A percentile compares a stretch with the other conserved stretches of the same genome.
Conservation (phyloP, 1,284 basidiomycete genomes). For the Grifola frondosa region DNA sequence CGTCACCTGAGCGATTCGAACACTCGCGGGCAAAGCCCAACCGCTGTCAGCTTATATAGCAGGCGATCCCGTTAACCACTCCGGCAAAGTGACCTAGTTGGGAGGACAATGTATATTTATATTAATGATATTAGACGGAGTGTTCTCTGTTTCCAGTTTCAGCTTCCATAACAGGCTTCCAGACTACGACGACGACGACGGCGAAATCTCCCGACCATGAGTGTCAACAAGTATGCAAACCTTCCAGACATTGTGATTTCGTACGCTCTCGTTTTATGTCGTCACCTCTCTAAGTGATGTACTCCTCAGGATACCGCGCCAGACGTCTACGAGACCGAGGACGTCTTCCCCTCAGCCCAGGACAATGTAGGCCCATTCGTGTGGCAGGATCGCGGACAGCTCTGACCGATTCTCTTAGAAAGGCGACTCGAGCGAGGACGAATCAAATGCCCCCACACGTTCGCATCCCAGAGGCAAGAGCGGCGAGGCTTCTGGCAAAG, state of each 20-base stretch:
- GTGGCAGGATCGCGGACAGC: not conserved
- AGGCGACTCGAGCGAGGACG: slow-evolving; percentile 67
- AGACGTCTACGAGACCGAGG: slow-evolving; percentile 92
- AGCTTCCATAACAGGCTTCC: too few species aligned
- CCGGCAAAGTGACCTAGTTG: slow-evolving; percentile 83
- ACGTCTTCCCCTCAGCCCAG: slow-evolving; percentile 58
- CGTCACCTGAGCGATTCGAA: slow-evolving; percentile 89
- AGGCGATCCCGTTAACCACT: slow-evolving; percentile 93
- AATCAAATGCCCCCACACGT: slow-evolving; percentile 42
- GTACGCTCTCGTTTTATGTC: not conserved
- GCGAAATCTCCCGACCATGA: slow-evolving; percentile 52
- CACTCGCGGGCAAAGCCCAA: slow-evolving; percentile 83
- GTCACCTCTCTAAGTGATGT: slow-evolving; percentile 1
- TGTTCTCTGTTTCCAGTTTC: too few species aligned
- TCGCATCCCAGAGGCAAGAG: slow-evolving; percentile 35
- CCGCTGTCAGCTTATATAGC: slow-evolving; percentile 62
- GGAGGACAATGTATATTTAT: too few species aligned
- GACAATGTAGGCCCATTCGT: slow-evolving; percentile 40
- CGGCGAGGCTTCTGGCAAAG: slow-evolving; percentile 35
- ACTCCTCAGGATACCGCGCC: slow-evolving; percentile 76
- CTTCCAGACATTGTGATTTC: slow-evolving; percentile 84
- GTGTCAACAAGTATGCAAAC: slow-evolving; percentile 78
- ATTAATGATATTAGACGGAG: too few species aligned
- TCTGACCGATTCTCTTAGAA: slow-evolving; percentile 37
- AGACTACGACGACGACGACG: too few species aligned